These are phyloP conservation scores for Fagus sylvatica DNA, from an alignment of 306 rosid genomes.

Conservation along the genomic window DNA sequence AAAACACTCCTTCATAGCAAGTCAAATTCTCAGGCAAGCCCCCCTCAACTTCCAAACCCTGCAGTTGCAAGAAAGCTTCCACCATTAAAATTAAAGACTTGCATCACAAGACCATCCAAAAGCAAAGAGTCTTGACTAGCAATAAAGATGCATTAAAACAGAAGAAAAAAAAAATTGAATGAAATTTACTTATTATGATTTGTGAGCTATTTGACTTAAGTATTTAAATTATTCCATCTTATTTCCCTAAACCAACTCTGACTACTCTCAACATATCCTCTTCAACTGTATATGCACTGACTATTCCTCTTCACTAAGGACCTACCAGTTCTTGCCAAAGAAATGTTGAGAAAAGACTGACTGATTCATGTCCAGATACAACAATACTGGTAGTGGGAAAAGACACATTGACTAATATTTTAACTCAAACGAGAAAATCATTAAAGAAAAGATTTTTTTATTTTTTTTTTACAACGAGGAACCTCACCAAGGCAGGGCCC, in stretches of 20 bases:
- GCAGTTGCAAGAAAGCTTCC: slow-evolving; percentile 31
- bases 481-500: no score
- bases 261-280: background rate
- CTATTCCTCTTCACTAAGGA: background rate
- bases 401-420: background rate
- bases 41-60: slow-evolving; percentile 79
- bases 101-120: background rate
- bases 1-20: slow-evolving; percentile 85
- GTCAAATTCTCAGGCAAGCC: slow-evolving; percentile 60
- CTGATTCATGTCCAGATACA: background rate
- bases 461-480: no score
- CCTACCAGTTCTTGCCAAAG: background rate
- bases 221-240: no score
- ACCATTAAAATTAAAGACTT: slow-evolving; percentile 18
- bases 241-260: no score
- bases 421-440: background rate
- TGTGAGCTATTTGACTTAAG: no score
- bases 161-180: background rate
- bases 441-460: no score
- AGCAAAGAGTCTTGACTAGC: slow-evolving; percentile 1
- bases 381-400: background rate
- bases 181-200: no score
- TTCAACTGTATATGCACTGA: background rate
- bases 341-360: background rate
- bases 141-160: background rate